Evolutionary conservation across 768 basidiomycete genomes (phyloP).

Genomic region (Kwoniella botswanensis): DNA sequence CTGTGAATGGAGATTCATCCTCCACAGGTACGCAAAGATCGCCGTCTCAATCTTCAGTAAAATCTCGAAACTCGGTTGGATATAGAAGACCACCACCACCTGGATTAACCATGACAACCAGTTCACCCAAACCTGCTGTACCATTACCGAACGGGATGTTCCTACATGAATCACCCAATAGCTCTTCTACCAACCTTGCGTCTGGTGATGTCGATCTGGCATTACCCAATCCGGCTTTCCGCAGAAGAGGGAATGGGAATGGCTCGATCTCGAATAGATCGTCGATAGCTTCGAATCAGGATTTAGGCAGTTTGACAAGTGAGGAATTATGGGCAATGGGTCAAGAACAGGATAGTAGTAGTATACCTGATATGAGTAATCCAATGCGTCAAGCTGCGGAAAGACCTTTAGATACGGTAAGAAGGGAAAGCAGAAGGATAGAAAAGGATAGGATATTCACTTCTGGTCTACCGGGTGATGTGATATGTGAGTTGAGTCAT

Average conservation of each 20-base stretch:
- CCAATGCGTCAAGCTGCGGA: constrained; percentile 48
- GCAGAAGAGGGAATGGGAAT: constrained; percentile 21
- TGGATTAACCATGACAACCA: constrained; percentile 25
- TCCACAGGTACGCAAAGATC: constrained; percentile 13
- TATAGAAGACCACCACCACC: constrained; percentile 18
- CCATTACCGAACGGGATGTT: constrained; percentile 33
- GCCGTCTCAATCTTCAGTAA: constrained; percentile 22
- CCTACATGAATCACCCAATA: constrained; percentile 43
- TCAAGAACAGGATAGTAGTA: constrained; percentile 26
- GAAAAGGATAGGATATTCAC: constrained; percentile 19
- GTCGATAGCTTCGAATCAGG: constrained; percentile 33
- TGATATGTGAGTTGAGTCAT: constrained; percentile 44
- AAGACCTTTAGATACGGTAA: constrained; percentile 53
- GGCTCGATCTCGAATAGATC: constrained; percentile 40
- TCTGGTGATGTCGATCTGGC: constrained; percentile 29
- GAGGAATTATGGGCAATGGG: constrained; percentile 49
- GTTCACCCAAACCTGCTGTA: constrained; percentile 13
- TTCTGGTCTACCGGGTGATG: constrained; percentile 41
- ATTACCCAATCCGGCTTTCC: constrained; percentile 49
- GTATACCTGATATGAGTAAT: constrained; percentile 52
- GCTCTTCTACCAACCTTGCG: constrained; percentile 33
- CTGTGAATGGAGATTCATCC: not conserved
- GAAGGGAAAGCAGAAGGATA: constrained; percentile 43
- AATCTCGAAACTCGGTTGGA: constrained; percentile 9
- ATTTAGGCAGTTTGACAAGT: constrained; percentile 40